Percentiles rank a stretch among this genome's conserved stretches.
These are phyloP conservation scores for Parastagonospora avenae DNA, from an alignment of 2,329 filamentous ascomycete genomes.

Conservation along the genomic window DNA sequence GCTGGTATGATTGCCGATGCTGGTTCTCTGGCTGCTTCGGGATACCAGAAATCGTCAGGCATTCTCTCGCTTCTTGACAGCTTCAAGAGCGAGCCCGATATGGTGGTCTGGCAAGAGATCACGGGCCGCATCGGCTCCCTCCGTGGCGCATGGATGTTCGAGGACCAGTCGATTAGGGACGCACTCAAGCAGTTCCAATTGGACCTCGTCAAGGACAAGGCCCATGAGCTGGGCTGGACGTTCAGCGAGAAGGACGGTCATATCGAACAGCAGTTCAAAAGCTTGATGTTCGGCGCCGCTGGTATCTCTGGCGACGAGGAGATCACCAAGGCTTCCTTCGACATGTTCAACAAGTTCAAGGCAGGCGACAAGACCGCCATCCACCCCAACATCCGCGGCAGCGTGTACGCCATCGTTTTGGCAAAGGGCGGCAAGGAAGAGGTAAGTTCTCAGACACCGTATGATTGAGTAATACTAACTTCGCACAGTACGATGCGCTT, in stretches of 20 bases:
- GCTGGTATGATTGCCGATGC: slow-evolving; percentile 93
- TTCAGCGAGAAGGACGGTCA: slow-evolving; percentile 87
- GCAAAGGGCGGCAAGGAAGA: slow-evolving; percentile 85
- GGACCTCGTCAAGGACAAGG: slow-evolving; percentile 75
- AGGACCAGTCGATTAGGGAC: slow-evolving; percentile 73
- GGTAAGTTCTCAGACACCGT: slow-evolving; percentile 50
- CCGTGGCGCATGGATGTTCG: slow-evolving; percentile 85
- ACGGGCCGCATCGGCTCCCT: slow-evolving; percentile 77
- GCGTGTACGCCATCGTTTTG: slow-evolving; percentile 83
- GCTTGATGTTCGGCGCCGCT: slow-evolving; percentile 82
- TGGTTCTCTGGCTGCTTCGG: slow-evolving; percentile 84
- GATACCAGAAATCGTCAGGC: slow-evolving; percentile 92
- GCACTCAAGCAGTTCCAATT: slow-evolving; percentile 84
- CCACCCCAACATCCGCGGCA: slow-evolving; percentile 87
- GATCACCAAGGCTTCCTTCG: slow-evolving; percentile 79
- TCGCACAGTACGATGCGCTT: slow-evolving; percentile 71
- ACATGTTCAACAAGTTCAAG: slow-evolving; percentile 88
- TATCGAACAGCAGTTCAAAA: slow-evolving; percentile 93
- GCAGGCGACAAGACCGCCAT: slow-evolving; percentile 79
- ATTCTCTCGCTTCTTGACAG: slow-evolving; percentile 83
- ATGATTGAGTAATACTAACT: slow-evolving; percentile 19
- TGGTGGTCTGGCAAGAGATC: slow-evolving; percentile 95
- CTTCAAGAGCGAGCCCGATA: slow-evolving; percentile 81
- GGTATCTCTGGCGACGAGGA: slow-evolving; percentile 79
- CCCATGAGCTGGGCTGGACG: slow-evolving; percentile 85